A percentile compares a stretch with the other conserved stretches of the same genome.
Conservation (phyloP, 106 monocot species). For the Apostasia shenzhenica region DNA sequence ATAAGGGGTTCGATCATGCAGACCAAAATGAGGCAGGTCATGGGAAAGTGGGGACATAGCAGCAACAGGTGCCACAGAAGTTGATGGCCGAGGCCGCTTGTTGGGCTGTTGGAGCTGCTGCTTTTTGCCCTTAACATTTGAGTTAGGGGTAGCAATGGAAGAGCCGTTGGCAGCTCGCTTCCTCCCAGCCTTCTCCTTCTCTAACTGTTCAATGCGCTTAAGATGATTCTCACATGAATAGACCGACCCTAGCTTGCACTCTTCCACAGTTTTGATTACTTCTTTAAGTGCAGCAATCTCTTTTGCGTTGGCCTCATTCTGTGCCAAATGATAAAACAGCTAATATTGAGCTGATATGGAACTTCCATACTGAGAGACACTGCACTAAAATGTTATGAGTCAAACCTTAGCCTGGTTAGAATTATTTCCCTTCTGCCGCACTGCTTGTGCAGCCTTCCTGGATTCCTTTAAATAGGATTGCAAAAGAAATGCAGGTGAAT, state of each 20-base stretch:
- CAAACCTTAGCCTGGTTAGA: constrained; percentile 38
- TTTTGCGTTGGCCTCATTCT: constrained; percentile 60
- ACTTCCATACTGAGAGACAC: not conserved
- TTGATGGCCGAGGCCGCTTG: constrained; percentile 21
- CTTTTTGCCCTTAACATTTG: constrained; percentile 4
- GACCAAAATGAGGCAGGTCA: constrained; percentile 1
- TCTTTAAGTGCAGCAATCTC: constrained; percentile 41
- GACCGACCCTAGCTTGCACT: constrained; percentile 52
- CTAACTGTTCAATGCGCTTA: constrained; percentile 34
- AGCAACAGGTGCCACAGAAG: not conserved
- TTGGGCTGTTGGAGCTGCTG: constrained; percentile 20
- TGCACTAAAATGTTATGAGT: not conserved
- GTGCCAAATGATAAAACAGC: constrained; percentile 10
- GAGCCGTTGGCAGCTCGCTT: constrained; percentile 8
- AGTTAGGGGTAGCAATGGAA: constrained; percentile 10
- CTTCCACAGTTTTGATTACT: constrained; percentile 45
- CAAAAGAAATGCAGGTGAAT: constrained; percentile 39
- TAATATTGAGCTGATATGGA: not conserved
- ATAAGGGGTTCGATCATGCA: constrained; percentile 24
- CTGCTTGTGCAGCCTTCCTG: constrained; percentile 39
- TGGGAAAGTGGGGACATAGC: not conserved
- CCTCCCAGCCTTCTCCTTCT: constrained; percentile 29
- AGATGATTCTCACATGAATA: constrained; percentile 29
- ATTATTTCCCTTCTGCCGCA: constrained; percentile 45
- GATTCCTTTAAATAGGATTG: constrained; percentile 35